Conservation (phyloP, 2,329 filamentous ascomycete genomes). For the Arthrobotrys entomopaga region DNA sequence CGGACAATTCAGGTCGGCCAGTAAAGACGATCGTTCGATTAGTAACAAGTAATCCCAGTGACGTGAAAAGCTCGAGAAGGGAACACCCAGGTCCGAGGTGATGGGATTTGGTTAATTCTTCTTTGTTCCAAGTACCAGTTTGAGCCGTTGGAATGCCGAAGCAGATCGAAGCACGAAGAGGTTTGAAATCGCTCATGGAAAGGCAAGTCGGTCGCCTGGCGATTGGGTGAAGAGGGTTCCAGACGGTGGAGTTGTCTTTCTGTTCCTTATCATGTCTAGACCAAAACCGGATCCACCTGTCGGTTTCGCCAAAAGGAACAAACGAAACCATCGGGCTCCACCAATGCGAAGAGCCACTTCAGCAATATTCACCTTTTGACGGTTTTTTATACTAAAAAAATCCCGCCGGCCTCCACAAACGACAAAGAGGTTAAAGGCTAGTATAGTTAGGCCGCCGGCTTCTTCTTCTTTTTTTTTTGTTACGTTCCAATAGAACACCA, state of each 20-base stretch:
- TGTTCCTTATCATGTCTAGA: conserved; percentile 37
- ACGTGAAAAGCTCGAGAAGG: conserved; percentile 8
- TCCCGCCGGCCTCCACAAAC: conserved; percentile 50
- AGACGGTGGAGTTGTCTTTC: conserved; percentile 17
- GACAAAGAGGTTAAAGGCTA: conserved; percentile 14
- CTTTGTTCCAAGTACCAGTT: conserved; percentile 46
- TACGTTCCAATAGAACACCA: conserved; percentile 13
- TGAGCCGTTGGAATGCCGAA: conserved; percentile 34
- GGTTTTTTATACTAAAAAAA: conserved; percentile 39
- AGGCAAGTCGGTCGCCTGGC: conserved; percentile 1
- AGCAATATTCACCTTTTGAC: conserved; percentile 16
- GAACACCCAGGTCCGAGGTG: conserved; percentile 51
- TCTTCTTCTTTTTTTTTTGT: neutral
- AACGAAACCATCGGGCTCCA: conserved; percentile 2
- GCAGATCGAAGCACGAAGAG: neutral
- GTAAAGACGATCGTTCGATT: conserved; percentile 34
- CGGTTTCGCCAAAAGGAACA: conserved; percentile 35
- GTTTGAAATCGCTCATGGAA: conserved; percentile 21
- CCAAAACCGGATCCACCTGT: conserved; percentile 40
- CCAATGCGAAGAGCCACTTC: conserved; percentile 28
- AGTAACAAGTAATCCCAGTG: conserved; percentile 38
- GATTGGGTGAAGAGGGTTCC: conserved; percentile 7
- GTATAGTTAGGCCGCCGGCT: neutral
- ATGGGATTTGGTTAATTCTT: conserved; percentile 29
- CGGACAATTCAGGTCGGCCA: conserved; percentile 47